Evolutionary conservation across 495 filamentous ascomycete species (phyloP).

Genomic region (Bryoglossum gracile): DNA sequence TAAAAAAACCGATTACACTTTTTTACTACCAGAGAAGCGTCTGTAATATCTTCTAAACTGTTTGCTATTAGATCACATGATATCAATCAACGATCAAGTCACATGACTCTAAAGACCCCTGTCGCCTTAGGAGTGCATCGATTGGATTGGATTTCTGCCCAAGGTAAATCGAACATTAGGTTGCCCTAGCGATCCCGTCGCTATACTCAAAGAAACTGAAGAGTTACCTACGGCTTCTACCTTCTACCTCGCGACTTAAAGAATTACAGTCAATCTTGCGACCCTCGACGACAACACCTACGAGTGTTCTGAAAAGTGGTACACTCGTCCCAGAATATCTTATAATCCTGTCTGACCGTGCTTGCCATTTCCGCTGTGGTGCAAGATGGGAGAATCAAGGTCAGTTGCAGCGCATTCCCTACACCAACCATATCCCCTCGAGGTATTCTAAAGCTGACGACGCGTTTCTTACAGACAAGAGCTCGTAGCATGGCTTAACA

Average conservation of each 20-base stretch:
- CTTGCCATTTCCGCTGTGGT: not conserved
- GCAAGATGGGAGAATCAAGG: constrained; percentile 28
- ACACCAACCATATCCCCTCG: not conserved
- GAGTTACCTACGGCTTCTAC: no score
- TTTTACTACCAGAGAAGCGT: no score
- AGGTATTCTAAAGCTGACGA: constrained; percentile 11
- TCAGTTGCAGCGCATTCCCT: constrained; percentile 16
- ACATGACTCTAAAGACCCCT: no score
- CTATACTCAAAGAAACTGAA: not conserved
- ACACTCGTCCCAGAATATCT: not conserved
- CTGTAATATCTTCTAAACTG: no score
- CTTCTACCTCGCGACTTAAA: constrained; percentile 1
- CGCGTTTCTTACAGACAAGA: constrained; percentile 64
- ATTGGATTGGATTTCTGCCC: no score
- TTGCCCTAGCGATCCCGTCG: constrained; percentile 3
- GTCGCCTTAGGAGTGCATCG: no score
- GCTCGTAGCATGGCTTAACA: constrained; percentile 93
- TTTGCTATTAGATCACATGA: no score
- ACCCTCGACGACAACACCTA: not conserved
- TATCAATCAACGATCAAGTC: no score
- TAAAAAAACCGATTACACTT: no score
- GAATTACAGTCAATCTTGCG: not conserved
- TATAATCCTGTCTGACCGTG: not conserved
- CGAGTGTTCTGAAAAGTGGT: not conserved
- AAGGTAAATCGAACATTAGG: not conserved